Conservation (phyloP, 345 rosid genomes). For the Salix koriyanagi region DNA sequence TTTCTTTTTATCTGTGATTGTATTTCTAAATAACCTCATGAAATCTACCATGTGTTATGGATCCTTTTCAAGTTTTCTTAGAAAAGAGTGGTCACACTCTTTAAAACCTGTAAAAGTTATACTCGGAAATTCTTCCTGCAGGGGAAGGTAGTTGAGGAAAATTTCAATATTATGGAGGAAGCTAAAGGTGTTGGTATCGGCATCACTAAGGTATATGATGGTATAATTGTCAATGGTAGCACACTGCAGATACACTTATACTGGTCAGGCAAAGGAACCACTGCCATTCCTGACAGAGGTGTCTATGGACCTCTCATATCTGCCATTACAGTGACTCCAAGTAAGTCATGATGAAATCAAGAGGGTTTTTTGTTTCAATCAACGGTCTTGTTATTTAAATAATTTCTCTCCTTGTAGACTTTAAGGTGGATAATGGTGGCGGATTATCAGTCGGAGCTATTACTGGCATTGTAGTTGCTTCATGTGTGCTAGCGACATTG, state of each 20-base stretch:
- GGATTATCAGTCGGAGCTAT: conserved; percentile 62
- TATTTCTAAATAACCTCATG: not conserved
- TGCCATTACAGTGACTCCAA: conserved; percentile 66
- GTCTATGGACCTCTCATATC: conserved; percentile 88
- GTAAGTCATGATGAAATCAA: conserved; percentile 36
- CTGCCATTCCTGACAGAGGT: conserved; percentile 54
- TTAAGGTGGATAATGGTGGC: conserved; percentile 42
- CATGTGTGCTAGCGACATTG: conserved; percentile 36
- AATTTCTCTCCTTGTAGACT: conserved; percentile 40
- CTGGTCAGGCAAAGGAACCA: conserved; percentile 87
- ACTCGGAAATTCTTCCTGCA: conserved; percentile 12
- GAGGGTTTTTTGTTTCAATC: not conserved
- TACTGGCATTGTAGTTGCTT: conserved; percentile 57
- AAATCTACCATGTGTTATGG: not conserved
- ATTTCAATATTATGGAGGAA: conserved; percentile 59
- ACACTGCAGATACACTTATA: conserved; percentile 71
- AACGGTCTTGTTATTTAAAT: not conserved
- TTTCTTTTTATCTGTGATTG: not conserved
- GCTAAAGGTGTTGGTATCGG: conserved; percentile 73
- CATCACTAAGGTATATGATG: conserved; percentile 20
- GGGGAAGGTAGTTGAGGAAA: conserved; percentile 51
- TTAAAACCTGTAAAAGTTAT: not conserved
- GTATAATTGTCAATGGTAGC: conserved; percentile 45
- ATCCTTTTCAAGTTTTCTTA: not conserved
- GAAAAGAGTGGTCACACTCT: not conserved